Base-by-base conservation (phyloP, 2,329 filamentous ascomycete genomes). In the Sporothrix variecibatus region DNA sequence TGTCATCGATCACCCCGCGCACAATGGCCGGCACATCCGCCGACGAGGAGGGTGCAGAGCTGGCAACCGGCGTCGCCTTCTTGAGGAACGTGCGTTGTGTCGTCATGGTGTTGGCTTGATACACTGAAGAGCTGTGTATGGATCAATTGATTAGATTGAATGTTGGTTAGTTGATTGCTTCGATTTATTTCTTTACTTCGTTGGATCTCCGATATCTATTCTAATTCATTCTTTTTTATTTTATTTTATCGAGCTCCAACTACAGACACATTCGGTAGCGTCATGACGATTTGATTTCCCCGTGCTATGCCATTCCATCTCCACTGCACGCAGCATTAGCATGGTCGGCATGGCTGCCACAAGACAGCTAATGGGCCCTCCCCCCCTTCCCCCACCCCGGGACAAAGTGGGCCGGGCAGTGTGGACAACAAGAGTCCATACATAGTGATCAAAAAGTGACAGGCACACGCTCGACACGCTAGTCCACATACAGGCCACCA, bases 1-100 rank as follows among this genome's bases (percentile, higher is more conserved):
- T 85, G 43, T 84, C 81, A 31, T 84, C 81, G 71, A 88, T 87
- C 17, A 87, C 85, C 1, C 79, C 80, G 58, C 82, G 83, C 11
- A 88, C 86, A 53, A 87, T 85, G 26, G 77, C 72, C 0, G 82
- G 73, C 12, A 85, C 82, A 49, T 79, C 65, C 40, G 7, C 26
- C 15, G 26, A 26, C 11, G 56, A 1, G 7, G 51, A 34, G 0
- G 43, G n/a, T 9, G 58, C 40, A 6, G 51, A 40, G 46, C 60
- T 58, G 3, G 71, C 11, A 1, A 34, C 23, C 17, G 71, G 65
- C 0, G 65, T 62, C 0, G 70, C 40, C 20, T 74, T 74, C 20
- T 76, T 76, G 5, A 76, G 62, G 7, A 67, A 72, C 8, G 60
- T 73, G 17, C n/a, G 58, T 2, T 53, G 34, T 65, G 73, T 74